Evolutionary conservation across 2,329 filamentous ascomycete genomes (phyloP), one percentile per base, ranked within the genome.

Genomic region (Fusarium sp.): DNA sequence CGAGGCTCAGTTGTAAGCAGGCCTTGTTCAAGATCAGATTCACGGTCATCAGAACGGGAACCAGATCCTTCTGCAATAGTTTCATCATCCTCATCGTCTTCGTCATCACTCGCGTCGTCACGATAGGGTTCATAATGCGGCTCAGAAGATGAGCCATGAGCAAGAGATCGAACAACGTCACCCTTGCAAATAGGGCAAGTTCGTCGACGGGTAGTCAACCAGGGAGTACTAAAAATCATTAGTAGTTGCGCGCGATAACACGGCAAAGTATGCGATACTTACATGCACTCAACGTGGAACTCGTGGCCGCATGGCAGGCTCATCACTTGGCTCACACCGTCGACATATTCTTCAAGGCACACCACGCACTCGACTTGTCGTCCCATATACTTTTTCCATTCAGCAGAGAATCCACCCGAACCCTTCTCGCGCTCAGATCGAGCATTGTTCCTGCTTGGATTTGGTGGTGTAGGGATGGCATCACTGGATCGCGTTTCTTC

Each of bases 111-210:
- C 47, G 80, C 84, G 53, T 87, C 84, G 55, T 87, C 85, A n/a
- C 78, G 82, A 60, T 87, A 87, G 3, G 84, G 80, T 43, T 86
- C 85, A 58, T 87, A 87, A 31, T 83, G 80, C 17, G 85, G 84
- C 39, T 80, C 81, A 4, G 84, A 85, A 8, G 84, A 79, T 15
- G 82, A 80, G 11, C 84, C 83, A 31, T 82, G 84, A 18, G 88
- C 85, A 67, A 93, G 78, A 11, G 87, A 89, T 29, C 87, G 83
- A 17, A 99, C 95, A 35, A 99, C 96, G 76, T 99, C 96, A 47
- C 94, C 94, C 82, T 99, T 99, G 82, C 96, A 99, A 63, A 99
- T 98, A 1, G 96, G 96, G 74, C 96, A 99, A n/a, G 96, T 99
- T 66, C 96, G 90, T 67, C 96, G 91, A 47, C 95, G 90, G 17